Evolutionary conservation across 2,329 filamentous ascomycete species (phyloP).

Genomic region (Rasamsonia emersonii): DNA sequence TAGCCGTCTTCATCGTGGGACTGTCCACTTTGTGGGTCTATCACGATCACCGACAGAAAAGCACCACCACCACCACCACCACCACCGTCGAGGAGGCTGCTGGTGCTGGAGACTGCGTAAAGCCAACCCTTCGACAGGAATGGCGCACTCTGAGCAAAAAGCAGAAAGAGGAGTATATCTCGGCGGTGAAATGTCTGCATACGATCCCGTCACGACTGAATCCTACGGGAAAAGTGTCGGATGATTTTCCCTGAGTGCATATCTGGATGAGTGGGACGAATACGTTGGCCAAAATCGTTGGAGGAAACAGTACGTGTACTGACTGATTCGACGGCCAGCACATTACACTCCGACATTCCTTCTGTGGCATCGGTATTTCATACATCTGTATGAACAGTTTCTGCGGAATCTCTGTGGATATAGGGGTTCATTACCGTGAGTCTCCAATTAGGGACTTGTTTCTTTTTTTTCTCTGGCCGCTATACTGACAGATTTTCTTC

Average conservation of each 20-base stretch:
- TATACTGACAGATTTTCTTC: no score
- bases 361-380: neutral
- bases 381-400: neutral
- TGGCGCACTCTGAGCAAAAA: neutral
- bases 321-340: neutral
- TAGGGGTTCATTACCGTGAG: neutral
- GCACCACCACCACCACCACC: no score
- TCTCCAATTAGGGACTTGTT: neutral
- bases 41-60: no score
- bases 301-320: neutral
- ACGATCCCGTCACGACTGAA: neutral
- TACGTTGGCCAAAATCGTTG: no score
- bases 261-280: no score
- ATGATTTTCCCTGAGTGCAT: conserved; percentile 2
- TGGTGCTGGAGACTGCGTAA: neutral
- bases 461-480: neutral
- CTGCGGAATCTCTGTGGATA: neutral
- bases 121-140: neutral
- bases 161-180: neutral
- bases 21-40: no score
- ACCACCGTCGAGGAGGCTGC: no score
- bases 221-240: neutral
- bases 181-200: neutral
- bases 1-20: no score
- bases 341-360: neutral